Evolutionary conservation across 805 yeast genomes (phyloP).

Genomic region (Zygoascus biomembranicola): DNA sequence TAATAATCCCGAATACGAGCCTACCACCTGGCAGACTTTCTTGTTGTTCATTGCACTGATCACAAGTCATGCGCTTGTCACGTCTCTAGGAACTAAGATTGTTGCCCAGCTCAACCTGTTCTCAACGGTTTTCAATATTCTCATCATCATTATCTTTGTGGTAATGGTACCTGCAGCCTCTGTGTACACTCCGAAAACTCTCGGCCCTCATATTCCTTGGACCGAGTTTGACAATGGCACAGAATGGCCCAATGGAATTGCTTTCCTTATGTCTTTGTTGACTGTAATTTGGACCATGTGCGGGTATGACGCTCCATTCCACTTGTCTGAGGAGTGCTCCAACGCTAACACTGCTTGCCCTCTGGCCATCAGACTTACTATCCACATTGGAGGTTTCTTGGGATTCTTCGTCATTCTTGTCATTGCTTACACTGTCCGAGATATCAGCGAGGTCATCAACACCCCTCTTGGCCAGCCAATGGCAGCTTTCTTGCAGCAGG

Average conservation of each 20-base stretch:
- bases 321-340: constrained; percentile 58
- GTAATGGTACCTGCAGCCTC: constrained; percentile 40
- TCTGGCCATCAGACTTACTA: constrained; percentile 50
- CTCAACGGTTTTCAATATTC: constrained; percentile 42
- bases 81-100: constrained; percentile 46
- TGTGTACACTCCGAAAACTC: constrained; percentile 32
- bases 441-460: constrained; percentile 35
- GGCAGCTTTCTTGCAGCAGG: constrained; percentile 45
- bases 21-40: constrained; percentile 42
- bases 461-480: constrained; percentile 42
- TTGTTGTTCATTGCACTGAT: constrained; percentile 42
- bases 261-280: constrained; percentile 40
- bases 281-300: constrained; percentile 45
- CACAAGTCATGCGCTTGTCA: constrained; percentile 37
- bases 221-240: constrained; percentile 41
- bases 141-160: constrained; percentile 43
- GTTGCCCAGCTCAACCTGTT: constrained; percentile 41
- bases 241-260: constrained; percentile 52
- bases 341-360: constrained; percentile 58
- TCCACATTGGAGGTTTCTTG: constrained; percentile 43
- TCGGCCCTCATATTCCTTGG: constrained; percentile 44
- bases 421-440: constrained; percentile 51
- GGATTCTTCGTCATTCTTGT: constrained; percentile 51
- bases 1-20: constrained; percentile 32
- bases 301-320: constrained; percentile 68